phyloP scores from a whole-genome alignment of 805 yeast species.

The Kuraishia capsulata region DNA sequence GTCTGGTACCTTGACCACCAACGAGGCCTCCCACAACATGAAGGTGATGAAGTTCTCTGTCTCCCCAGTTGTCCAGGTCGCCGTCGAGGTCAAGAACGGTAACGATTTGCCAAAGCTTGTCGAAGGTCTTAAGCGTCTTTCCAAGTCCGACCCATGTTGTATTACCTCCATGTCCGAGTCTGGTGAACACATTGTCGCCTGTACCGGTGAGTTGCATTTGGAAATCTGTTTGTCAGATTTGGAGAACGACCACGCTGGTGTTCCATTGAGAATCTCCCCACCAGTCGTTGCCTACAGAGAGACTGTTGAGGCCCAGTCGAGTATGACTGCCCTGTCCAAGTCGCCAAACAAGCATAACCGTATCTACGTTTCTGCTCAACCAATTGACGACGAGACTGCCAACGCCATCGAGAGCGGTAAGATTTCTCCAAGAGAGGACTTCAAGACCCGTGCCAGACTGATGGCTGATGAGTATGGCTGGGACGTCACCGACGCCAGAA shows the following conservation, averaged over 20 bases:
- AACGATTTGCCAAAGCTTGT: conserved; percentile 98
- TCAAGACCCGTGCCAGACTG: conserved; percentile 98
- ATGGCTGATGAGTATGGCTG: conserved; percentile 98
- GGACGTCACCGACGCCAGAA: conserved; percentile 99
- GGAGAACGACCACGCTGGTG: conserved; percentile 99
- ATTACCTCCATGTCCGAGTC: conserved; percentile 78
- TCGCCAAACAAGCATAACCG: conserved; percentile 99
- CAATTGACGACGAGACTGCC: conserved; percentile 88
- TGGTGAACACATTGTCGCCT: conserved; percentile 99
- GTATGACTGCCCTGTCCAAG: conserved; percentile 94
- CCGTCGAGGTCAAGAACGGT: conserved; percentile 99
- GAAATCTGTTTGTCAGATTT: conserved; percentile 95
- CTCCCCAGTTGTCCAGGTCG: conserved; percentile 99
- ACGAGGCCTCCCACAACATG: conserved; percentile 96
- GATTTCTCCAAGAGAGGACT: conserved; percentile 91
- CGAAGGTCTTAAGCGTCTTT: conserved; percentile 99
- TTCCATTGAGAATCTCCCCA: conserved; percentile 95
- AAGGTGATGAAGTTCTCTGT: conserved; percentile 99
- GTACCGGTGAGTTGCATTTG: conserved; percentile 99
- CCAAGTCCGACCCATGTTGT: conserved; percentile 99
- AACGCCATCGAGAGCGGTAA: conserved; percentile 89
- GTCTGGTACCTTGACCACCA: conserved; percentile 98
- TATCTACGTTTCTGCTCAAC: conserved; percentile 95
- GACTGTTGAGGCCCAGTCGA: conserved; percentile 89
- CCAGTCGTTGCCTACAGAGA: conserved; percentile 99